These are phyloP conservation scores for Syzygium jambos DNA, from an alignment of 345 rosid genomes.

Conservation along the genomic window DNA sequence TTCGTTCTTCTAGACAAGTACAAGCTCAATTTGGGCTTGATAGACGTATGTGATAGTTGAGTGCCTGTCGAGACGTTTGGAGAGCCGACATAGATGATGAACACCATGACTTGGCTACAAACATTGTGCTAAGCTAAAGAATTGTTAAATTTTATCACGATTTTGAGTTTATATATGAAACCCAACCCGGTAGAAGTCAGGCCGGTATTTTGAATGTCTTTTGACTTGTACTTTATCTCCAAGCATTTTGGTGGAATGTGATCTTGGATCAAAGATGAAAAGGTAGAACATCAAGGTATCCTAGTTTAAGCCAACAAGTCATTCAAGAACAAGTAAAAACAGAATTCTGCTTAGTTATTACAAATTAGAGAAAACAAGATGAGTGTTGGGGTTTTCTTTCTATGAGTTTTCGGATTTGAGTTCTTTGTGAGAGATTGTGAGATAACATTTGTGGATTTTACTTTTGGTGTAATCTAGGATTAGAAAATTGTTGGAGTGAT, in stretches of 20 bases:
- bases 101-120: not conserved
- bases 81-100: not conserved
- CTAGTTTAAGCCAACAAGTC: not conserved
- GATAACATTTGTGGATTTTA: not conserved
- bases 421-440: not conserved
- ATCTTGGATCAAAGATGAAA: not conserved
- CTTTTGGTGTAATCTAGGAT: not conserved
- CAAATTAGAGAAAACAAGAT: too few relatives aligned
- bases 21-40: not conserved
- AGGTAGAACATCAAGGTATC: not conserved
- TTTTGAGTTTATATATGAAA: not conserved
- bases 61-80: fast-evolving
- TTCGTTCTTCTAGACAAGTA: not conserved
- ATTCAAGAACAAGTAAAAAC: too few relatives aligned
- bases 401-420: not conserved
- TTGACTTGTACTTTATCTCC: not conserved
- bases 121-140: not conserved
- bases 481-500: too few relatives aligned
- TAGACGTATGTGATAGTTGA: not conserved
- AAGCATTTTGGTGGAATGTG: not conserved
- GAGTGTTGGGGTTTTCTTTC: not conserved
- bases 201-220: not conserved
- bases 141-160: not conserved
- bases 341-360: too few relatives aligned
- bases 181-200: not conserved